These are phyloP conservation scores for Pleurotus eryngii DNA, from an alignment of 768 basidiomycete genomes.

Conservation along the genomic window DNA sequence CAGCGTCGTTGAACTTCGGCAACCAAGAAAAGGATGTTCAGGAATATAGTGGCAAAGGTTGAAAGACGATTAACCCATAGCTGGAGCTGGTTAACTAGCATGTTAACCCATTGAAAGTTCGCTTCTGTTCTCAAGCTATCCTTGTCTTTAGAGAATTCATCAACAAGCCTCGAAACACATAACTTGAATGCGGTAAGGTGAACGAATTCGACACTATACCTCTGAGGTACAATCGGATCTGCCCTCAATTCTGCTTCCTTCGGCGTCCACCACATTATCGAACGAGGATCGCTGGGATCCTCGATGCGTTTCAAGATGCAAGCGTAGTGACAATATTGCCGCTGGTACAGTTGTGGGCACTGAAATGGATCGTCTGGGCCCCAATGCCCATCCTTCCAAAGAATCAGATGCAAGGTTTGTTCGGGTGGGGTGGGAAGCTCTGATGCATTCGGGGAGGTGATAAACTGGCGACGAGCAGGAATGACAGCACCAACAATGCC, in stretches of 20 bases:
- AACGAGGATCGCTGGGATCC: not conserved
- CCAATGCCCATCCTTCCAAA: not conserved
- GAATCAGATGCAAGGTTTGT: not conserved
- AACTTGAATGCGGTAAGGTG: no score
- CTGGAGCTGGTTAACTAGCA: not conserved
- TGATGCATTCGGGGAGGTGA: not conserved
- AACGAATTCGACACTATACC: not conserved
- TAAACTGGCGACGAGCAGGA: not conserved
- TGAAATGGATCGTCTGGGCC: not conserved
- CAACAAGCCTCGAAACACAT: no score
- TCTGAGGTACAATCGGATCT: not conserved
- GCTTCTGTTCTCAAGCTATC: no score
- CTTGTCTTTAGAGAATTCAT: no score
- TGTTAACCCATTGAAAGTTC: not conserved
- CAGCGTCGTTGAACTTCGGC: not conserved
- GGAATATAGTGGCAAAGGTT: not conserved
- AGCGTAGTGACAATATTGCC: not conserved
- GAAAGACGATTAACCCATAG: not conserved
- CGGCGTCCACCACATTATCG: not conserved
- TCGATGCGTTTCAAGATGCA: not conserved
- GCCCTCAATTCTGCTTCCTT: not conserved
- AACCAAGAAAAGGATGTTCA: not conserved
- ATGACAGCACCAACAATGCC: not conserved
- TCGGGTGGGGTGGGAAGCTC: not conserved
- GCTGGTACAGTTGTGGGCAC: not conserved